phyloP scores from a whole-genome alignment of 306 rosid species.

The Acacia melanoxylon region DNA sequence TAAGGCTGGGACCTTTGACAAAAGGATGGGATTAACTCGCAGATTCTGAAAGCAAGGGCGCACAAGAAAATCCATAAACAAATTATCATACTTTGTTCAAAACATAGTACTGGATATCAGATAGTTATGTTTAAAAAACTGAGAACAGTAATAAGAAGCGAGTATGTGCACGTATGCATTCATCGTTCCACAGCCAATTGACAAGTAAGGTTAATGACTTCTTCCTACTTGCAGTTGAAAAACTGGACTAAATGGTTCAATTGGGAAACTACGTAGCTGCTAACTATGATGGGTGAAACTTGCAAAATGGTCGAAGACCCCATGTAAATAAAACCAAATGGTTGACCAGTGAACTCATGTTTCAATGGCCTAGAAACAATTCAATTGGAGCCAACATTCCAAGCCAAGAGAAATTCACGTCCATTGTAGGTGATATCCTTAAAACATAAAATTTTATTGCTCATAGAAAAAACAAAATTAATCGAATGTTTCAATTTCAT shows the following conservation, averaged over 20 bases:
- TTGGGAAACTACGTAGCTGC: background rate
- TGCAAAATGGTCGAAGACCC: background rate
- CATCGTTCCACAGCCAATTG: background rate
- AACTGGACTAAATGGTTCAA: background rate
- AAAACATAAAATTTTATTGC: background rate
- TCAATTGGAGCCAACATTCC: background rate
- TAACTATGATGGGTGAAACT: background rate
- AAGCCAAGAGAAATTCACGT: background rate
- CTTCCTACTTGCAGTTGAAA: background rate
- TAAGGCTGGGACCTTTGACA: slow-evolving; percentile 90
- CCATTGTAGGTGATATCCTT: background rate
- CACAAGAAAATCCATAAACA: slow-evolving; percentile 44
- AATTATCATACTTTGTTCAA: background rate
- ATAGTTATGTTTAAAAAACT: background rate
- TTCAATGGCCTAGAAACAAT: background rate
- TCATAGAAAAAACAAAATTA: background rate
- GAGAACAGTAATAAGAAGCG: background rate
- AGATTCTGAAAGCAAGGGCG: slow-evolving; percentile 99
- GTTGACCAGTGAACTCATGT: background rate
- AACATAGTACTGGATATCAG: background rate
- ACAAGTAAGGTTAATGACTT: background rate
- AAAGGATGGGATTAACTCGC: slow-evolving; percentile 93
- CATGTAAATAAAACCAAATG: background rate
- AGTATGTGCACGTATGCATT: background rate
- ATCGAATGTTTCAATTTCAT: no score